Evolutionary conservation across 1,284 basidiomycete genomes (phyloP), one percentile per base, ranked within the genome.

Genomic region (Paramarasmius palmivorus): DNA sequence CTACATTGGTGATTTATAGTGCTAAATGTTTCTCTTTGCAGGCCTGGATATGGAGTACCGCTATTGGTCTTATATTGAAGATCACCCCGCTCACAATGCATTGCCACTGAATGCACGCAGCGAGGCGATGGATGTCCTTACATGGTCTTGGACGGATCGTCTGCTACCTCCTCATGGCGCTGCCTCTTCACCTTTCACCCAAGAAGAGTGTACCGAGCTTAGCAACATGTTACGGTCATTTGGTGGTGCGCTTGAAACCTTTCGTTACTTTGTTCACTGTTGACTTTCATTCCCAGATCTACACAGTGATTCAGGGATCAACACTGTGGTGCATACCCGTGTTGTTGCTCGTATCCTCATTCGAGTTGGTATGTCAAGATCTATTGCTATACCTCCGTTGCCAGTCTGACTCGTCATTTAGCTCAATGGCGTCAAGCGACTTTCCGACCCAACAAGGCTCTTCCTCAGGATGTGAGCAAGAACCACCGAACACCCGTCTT

Each of bases 141-240:
- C 80, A 35, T 91, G 89, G 89, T 80, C 85, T 6, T 89, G 85
- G 67, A 86, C 50, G 83, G 89, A 91, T 62, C 84, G 83, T 45
- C 66, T 90, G 14, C 74, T 88, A 7, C 82, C 85, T 2, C 76
- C 84, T 15, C 71, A 81, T 7, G 73, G 76, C 37, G 70, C 74
- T 2, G 66, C 78, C 9, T 73, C 79, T 2, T 78, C 86, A 0
- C 87, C 88, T 0, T 91, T 91, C 65, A 76, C 75, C 7, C 86
- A 84, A 50, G 82, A 83, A 9, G 89, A 91, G 63, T 90, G 87
- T 61, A 81, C 86, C 49, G 85, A 90, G 57, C 73, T 91, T 41
- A 77, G 83, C 66, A 72, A 68, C 14, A 66, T 90, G n/a, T 71
- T 91, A 39, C 74, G 75, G 38, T 76, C 82, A 19, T 81, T 80